Percentiles rank a stretch among this genome's conserved stretches.
These are phyloP conservation scores for thale cress (Arabidopsis thaliana) DNA, from an alignment of 345 rosid genomes.

Conservation along the genomic window DNA sequence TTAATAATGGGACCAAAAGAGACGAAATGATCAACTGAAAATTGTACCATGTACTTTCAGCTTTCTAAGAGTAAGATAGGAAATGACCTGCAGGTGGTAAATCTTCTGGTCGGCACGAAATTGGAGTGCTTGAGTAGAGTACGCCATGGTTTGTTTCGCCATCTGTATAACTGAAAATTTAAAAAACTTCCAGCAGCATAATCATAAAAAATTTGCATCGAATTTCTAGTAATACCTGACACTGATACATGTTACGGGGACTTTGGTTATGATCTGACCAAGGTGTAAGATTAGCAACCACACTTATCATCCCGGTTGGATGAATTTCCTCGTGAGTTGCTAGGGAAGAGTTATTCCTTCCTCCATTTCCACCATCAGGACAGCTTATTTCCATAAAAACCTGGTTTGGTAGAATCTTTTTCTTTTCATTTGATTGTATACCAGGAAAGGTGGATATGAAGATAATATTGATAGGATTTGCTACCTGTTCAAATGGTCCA, in stretches of 20 bases:
- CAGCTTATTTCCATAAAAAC: constrained; percentile 97
- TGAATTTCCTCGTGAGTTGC: constrained; percentile 97
- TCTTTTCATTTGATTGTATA: constrained; percentile 26
- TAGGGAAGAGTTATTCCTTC: constrained; percentile 65
- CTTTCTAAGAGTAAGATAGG: constrained; percentile 4
- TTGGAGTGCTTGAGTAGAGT: constrained; percentile 80
- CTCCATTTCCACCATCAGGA: constrained; percentile 96
- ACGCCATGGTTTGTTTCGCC: constrained; percentile 99
- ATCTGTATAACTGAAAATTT: constrained; percentile 54
- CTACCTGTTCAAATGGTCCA: constrained; percentile 98
- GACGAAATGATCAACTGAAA: constrained; percentile 28
- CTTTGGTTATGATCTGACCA: constrained; percentile 99
- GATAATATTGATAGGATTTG: constrained; percentile 5
- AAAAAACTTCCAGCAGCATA: constrained; percentile 25
- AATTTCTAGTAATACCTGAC: constrained; percentile 63
- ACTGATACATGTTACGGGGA: constrained; percentile 98
- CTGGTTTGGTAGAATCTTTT: constrained; percentile 47
- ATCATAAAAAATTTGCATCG: constrained; percentile 4
- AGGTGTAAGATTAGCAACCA: constrained; percentile 98
- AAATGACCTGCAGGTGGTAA: constrained; percentile 88
- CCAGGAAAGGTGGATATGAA: constrained; percentile 24
- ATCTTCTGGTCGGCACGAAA: constrained; percentile 94
- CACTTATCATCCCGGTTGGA: constrained; percentile 95
- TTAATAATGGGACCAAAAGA: constrained; percentile 14
- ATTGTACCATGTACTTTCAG: constrained; percentile 15